Evolutionary conservation across 2,329 filamentous ascomycete species (phyloP), one percentile per base, ranked within the genome.

Genomic region (Tolypocladium sp.): DNA sequence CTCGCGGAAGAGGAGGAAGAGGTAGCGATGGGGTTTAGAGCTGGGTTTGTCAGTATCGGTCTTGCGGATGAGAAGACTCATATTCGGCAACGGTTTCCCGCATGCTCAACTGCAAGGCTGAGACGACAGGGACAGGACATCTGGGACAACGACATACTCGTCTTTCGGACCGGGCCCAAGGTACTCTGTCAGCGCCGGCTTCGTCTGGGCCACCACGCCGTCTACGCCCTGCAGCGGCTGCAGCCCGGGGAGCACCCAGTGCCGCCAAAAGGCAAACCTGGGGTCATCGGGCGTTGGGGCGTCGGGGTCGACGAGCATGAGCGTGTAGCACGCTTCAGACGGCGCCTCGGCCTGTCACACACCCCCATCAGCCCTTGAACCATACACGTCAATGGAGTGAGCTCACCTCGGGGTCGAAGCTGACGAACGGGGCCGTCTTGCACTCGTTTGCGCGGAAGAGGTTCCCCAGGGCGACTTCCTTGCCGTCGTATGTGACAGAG

Each of bases 251-350:
- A 82, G 66, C 33, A 83, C 73, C 78, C 79, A 83, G 63, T 83
- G 81, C 25, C 80, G 71, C 79, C 80, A 83, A 64, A 79, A 82
- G 0, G 79, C 77, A 64, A 80, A 82, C 64, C 79, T 82, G 7
- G 79, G 79, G 56, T 83, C 77, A 41, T 80, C 77, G 0, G 81
- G 81, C 0, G 79, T 82, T 0, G 81, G 81, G 25, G 80, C 81
- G 60, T 83, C 81, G 0, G 80, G 80, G 58, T 83, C 81, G 27
- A 82, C 72, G 46, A 83, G 71, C 62, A 83, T 69, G 56, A 82
- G 69, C 41, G 76, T 73, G 67, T 80, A 83, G 1, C 70, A 72
- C 0, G 69, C 63, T 35, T 66, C 67, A 10, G 65, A 61, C 0
- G 66, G 60, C 2, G 66, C 65, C n/a, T 65, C 44, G 3, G 22